Conservation (phyloP, 345 rosid species). For the Bruguiera gymnorhiza region DNA sequence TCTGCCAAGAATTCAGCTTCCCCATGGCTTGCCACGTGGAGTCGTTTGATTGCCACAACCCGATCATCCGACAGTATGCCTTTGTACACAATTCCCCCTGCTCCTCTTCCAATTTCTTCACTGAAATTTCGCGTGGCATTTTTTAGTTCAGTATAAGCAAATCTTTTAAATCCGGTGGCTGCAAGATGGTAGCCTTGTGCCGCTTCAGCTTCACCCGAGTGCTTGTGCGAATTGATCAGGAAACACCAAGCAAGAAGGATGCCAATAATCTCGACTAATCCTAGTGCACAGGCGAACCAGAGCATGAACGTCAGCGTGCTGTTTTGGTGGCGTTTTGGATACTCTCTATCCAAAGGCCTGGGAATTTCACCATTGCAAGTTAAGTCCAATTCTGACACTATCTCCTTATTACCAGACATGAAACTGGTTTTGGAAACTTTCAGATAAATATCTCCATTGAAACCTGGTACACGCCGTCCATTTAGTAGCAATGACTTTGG, state of each 20-base stretch:
- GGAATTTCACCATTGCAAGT: background rate
- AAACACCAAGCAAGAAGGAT: conserved; percentile 23
- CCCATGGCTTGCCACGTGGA: conserved; percentile 19
- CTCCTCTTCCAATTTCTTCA: conserved; percentile 29
- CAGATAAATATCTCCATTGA: background rate
- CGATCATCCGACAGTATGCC: conserved; percentile 15
- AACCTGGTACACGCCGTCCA: background rate
- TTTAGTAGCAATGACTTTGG: background rate
- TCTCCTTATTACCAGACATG: background rate
- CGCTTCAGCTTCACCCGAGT: background rate
- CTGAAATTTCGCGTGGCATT: conserved; percentile 18
- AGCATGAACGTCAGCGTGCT: conserved; percentile 22
- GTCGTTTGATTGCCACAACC: no score
- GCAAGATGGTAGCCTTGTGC: conserved; percentile 11
- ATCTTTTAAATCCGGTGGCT: conserved; percentile 23
- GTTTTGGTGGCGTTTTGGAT: background rate
- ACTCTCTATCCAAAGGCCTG: background rate
- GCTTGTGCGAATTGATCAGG: conserved; percentile 17
- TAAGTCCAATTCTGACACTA: background rate
- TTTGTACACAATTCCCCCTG: conserved; percentile 22
- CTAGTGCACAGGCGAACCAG: conserved; percentile 29
- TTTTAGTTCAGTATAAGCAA: conserved; percentile 20
- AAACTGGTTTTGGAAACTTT: background rate
- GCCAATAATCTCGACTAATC: conserved; percentile 23
- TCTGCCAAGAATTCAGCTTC: conserved; percentile 33